Evolutionary conservation across 2,329 filamentous ascomycete species (phyloP).

Genomic region (Plenodomus tracheiphilus): DNA sequence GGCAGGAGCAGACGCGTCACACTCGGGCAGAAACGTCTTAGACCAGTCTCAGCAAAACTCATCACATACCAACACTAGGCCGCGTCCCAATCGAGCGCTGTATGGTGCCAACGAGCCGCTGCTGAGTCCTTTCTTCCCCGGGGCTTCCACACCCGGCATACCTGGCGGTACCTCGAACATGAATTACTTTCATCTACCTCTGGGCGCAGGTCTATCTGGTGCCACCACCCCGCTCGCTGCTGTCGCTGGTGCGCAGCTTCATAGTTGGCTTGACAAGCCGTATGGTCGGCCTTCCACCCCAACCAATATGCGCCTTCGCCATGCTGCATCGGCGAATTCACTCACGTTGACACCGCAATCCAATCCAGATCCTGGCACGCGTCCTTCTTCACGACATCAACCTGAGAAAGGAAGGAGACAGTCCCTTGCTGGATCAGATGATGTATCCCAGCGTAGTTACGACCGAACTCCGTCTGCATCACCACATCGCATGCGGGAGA

Average conservation of each 20-base stretch:
- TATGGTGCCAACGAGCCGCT: slow-evolving; percentile 39
- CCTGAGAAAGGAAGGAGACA: slow-evolving; percentile 32
- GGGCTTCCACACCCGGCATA: slow-evolving; percentile 60
- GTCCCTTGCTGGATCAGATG: slow-evolving; percentile 33
- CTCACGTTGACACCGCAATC: slow-evolving; percentile 52
- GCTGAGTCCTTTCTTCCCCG: slow-evolving; percentile 43
- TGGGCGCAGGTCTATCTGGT: slow-evolving; percentile 71
- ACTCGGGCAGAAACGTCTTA: slow-evolving; percentile 18
- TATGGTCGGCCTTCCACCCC: slow-evolving; percentile 39
- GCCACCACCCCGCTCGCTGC: slow-evolving; percentile 79
- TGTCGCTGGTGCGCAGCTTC: slow-evolving; percentile 71
- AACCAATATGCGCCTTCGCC: slow-evolving; percentile 40
- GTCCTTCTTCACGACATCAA: slow-evolving; percentile 50
- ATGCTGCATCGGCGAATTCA: slow-evolving; percentile 50
- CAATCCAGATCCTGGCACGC: slow-evolving; percentile 49
- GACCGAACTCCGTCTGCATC: slow-evolving; percentile 39
- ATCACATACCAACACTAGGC: slow-evolving; percentile 29
- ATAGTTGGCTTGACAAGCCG: slow-evolving; percentile 52
- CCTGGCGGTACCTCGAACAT: slow-evolving; percentile 75
- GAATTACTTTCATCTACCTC: slow-evolving; percentile 80
- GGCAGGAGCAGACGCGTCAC: slow-evolving; percentile 19
- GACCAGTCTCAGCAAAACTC: slow-evolving; percentile 26
- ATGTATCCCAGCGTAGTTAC: slow-evolving; percentile 32
- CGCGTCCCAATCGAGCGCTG: slow-evolving; percentile 32
- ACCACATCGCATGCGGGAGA: slow-evolving; percentile 67